phyloP scores from a whole-genome alignment of 2,329 filamentous ascomycete genomes.

The Xylaria sp. region DNA sequence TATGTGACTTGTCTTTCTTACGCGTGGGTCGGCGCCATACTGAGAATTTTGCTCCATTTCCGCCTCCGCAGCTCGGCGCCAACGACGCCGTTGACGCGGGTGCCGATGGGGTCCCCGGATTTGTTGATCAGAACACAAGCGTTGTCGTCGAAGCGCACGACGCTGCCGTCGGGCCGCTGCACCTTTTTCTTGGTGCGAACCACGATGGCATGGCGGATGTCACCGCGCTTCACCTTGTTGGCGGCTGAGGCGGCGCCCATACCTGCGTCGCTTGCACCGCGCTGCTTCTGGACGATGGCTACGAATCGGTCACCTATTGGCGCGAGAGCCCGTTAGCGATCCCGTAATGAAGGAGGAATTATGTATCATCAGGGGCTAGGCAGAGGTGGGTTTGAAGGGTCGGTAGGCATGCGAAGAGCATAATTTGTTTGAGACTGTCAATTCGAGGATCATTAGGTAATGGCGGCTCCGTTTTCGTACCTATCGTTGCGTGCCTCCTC shows the following conservation, averaged over 20 bases:
- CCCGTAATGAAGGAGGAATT: too few relatives aligned
- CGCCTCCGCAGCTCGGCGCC: slow-evolving; percentile 86
- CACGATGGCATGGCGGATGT: slow-evolving; percentile 94
- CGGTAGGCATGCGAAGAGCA: too few relatives aligned
- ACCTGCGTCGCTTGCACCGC: slow-evolving; percentile 74
- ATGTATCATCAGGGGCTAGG: not conserved
- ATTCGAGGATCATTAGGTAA: not conserved
- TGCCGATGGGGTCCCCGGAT: slow-evolving; percentile 92
- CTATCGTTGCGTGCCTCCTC: slow-evolving; percentile 86
- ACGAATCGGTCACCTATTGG: slow-evolving; percentile 90
- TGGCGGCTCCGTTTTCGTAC: slow-evolving; percentile 56
- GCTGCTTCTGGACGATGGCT: slow-evolving; percentile 96
- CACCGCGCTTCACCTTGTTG: slow-evolving; percentile 94
- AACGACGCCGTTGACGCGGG: slow-evolving; percentile 89
- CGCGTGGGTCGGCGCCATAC: slow-evolving; percentile 78
- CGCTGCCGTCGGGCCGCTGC: slow-evolving; percentile 84
- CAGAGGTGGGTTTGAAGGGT: not conserved
- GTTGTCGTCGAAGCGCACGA: slow-evolving; percentile 96
- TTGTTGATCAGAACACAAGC: slow-evolving; percentile 98
- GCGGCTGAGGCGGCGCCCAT: slow-evolving; percentile 74
- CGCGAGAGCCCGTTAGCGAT: not conserved
- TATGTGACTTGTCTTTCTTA: slow-evolving; percentile 36
- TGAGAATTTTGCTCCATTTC: slow-evolving; percentile 98
- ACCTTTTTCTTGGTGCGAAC: slow-evolving; percentile 90
- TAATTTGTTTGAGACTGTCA: too few relatives aligned